Percentiles rank a stretch among this genome's conserved stretches.
These are phyloP conservation scores for Solanum appendiculatum DNA, from an alignment of 257 asterid genomes.

Conservation along the genomic window DNA sequence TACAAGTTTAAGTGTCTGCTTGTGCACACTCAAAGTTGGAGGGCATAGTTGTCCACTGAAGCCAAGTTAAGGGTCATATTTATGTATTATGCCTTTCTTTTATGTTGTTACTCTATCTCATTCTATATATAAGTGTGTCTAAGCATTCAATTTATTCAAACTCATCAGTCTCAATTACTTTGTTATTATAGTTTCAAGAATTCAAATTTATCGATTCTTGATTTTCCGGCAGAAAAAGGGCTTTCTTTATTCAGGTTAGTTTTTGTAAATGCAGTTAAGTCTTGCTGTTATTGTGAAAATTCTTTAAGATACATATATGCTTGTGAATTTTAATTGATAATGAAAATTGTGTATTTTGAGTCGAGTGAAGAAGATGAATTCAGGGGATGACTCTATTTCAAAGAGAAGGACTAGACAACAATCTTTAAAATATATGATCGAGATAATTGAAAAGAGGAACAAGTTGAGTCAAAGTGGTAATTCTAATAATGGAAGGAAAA, in stretches of 20 bases:
- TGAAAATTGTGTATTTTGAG: rapidly evolving
- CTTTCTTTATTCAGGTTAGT: neutral
- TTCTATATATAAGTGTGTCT: neutral
- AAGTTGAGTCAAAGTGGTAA: neutral
- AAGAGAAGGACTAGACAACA: neutral
- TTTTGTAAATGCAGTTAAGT: neutral
- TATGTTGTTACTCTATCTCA: neutral
- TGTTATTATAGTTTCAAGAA: too few species aligned
- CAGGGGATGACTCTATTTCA: neutral
- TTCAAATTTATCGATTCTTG: neutral
- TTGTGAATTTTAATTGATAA: neutral
- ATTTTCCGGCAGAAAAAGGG: too few species aligned
- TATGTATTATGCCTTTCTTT: too few species aligned
- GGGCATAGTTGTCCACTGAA: too few species aligned
- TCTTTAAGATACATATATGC: neutral
- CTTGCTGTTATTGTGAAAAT: too few species aligned
- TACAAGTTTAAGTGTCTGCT: too few species aligned
- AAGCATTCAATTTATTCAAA: neutral
- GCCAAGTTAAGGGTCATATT: too few species aligned
- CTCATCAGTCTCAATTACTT: too few species aligned
- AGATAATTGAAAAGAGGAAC: neutral
- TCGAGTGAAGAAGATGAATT: neutral
- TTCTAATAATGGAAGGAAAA: neutral
- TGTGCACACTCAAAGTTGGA: too few species aligned
- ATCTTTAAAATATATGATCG: neutral